Evolutionary conservation across 805 yeast species (phyloP).

Genomic region (Pichia phayaonensis): DNA sequence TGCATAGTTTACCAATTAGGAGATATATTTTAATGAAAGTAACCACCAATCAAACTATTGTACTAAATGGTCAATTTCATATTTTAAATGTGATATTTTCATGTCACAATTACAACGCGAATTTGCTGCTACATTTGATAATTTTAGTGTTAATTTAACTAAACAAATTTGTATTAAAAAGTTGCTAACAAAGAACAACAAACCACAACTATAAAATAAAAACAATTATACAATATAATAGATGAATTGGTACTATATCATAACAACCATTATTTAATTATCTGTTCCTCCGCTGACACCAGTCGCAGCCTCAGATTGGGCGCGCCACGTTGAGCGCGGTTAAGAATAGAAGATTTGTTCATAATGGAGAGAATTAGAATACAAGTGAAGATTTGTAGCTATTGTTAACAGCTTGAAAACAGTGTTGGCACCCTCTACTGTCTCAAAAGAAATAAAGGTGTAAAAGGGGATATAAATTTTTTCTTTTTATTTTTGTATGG

Average conservation of each 20-base stretch:
- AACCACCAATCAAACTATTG: too few relatives aligned
- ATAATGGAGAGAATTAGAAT: background rate
- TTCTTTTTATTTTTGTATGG: background rate
- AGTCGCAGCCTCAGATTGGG: constrained; percentile 8
- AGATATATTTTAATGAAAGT: background rate
- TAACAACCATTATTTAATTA: background rate
- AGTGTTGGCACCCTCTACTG: constrained; percentile 3
- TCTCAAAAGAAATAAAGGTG: background rate
- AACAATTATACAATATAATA: background rate
- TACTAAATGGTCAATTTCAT: too few relatives aligned
- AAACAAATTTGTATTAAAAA: too few relatives aligned
- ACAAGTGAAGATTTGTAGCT: background rate
- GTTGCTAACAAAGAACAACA: background rate
- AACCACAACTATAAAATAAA: background rate
- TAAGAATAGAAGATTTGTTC: background rate
- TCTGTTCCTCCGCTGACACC: constrained; percentile 11
- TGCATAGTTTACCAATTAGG: constrained; percentile 33
- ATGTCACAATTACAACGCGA: background rate
- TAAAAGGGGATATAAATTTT: background rate
- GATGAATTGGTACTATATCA: background rate
- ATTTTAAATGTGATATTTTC: background rate
- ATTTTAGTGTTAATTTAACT: too few relatives aligned
- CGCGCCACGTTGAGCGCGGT: constrained; percentile 13
- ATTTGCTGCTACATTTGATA: too few relatives aligned
- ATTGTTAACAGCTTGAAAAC: background rate